A percentile compares a stretch with the other conserved stretches of the same genome.
These are phyloP conservation scores for Yamadazyma nakazawae DNA, from an alignment of 805 yeast genomes.

Conservation along the genomic window DNA sequence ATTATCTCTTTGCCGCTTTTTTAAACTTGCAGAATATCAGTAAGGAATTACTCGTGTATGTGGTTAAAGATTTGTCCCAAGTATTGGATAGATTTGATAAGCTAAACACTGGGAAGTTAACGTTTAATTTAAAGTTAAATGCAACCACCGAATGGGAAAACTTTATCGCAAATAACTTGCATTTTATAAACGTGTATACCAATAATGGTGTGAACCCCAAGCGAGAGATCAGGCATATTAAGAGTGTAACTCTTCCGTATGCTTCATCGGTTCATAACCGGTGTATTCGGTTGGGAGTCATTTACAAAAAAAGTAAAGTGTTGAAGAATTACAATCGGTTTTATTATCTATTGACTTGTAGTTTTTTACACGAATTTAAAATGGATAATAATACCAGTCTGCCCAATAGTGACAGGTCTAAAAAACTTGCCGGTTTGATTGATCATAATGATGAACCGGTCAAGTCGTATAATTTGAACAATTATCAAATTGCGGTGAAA, in stretches of 20 bases:
- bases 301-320: constrained; percentile 40
- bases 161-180: constrained; percentile 38
- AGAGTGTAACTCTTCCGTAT: constrained; percentile 33
- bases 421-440: constrained; percentile 39
- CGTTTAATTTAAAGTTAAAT: constrained; percentile 22
- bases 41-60: constrained; percentile 34
- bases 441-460: constrained; percentile 39
- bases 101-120: constrained; percentile 14
- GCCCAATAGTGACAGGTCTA: constrained; percentile 12
- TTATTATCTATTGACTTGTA: constrained; percentile 40
- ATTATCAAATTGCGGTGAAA: constrained; percentile 29
- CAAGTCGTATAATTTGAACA: constrained; percentile 42
- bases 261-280: constrained; percentile 36
- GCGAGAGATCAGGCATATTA: constrained; percentile 43
- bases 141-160: constrained; percentile 36
- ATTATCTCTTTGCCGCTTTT: constrained; percentile 40
- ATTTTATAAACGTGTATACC: constrained; percentile 52
- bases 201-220: constrained; percentile 45
- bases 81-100: constrained; percentile 34
- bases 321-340: constrained; percentile 36
- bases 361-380: constrained; percentile 42
- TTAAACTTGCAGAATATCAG: constrained; percentile 41
- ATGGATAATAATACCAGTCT: constrained; percentile 19
- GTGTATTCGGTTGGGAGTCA: constrained; percentile 37
- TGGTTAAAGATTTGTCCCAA: constrained; percentile 33